A percentile compares a stretch with the other conserved stretches of the same genome.
Conservation (phyloP, 164 flowering plant species). For the Macadamia integrifolia region DNA sequence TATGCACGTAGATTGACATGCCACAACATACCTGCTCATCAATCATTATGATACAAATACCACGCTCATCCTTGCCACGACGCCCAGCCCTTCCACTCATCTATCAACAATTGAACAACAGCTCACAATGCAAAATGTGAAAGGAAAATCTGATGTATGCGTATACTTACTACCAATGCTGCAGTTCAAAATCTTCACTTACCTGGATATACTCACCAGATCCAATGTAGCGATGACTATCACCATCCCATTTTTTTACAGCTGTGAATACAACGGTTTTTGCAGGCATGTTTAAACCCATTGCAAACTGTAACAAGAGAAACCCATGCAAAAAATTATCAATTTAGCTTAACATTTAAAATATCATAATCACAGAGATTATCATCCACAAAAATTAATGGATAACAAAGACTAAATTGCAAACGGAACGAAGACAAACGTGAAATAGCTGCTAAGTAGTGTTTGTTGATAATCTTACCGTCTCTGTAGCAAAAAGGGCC, state of each 20-base stretch:
- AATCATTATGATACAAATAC: slow-evolving; percentile 97
- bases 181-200: slow-evolving; percentile 20
- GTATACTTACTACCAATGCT: neutral
- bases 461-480: slow-evolving; percentile 43
- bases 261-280: slow-evolving; percentile 96
- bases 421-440: neutral
- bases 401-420: neutral
- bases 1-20: neutral
- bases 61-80: slow-evolving; percentile 98
- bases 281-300: slow-evolving; percentile 99
- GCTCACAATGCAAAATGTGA: neutral
- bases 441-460: neutral
- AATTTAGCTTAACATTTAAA: neutral
- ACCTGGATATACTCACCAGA: slow-evolving; percentile 99
- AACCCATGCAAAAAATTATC: neutral
- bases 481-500: slow-evolving; percentile 99
- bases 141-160: neutral
- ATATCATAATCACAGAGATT: neutral
- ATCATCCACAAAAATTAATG: too few species aligned
- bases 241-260: slow-evolving; percentile 97
- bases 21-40: slow-evolving; percentile 73
- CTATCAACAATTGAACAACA: slow-evolving; percentile 23
- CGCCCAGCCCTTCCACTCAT: slow-evolving; percentile 99
- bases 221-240: slow-evolving; percentile 87
- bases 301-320: slow-evolving; percentile 66